These are phyloP conservation scores for Talaromyces sp. DNA, from an alignment of 2,329 filamentous ascomycete species.

Conservation along the genomic window DNA sequence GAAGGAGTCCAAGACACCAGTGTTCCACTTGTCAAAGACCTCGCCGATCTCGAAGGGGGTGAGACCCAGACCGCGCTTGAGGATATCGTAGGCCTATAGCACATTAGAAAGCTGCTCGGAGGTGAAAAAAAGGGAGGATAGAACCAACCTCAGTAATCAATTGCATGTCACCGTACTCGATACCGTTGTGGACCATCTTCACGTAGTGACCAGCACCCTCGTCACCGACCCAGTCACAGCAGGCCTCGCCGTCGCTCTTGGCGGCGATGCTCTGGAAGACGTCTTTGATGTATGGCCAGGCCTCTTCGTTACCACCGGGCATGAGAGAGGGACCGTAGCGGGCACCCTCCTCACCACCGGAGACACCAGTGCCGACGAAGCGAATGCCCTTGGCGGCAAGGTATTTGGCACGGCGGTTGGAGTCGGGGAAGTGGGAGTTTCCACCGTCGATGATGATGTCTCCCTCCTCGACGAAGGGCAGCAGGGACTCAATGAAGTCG, in stretches of 20 bases:
- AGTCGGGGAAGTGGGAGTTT: slow-evolving; percentile 99
- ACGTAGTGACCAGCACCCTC: slow-evolving; percentile 99
- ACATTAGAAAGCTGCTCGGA: not conserved
- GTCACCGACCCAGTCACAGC: slow-evolving; percentile 99
- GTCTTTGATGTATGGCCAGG: slow-evolving; percentile 98
- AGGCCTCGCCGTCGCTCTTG: slow-evolving; percentile 94
- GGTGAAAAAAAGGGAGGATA: not conserved
- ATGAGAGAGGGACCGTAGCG: slow-evolving; percentile 96
- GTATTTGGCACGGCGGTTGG: slow-evolving; percentile 94
- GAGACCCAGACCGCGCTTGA: slow-evolving; percentile 95
- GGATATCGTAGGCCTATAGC: slow-evolving; percentile 90
- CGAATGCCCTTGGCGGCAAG: slow-evolving; percentile 80
- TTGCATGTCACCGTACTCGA: slow-evolving; percentile 99
- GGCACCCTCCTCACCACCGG: slow-evolving; percentile 98
- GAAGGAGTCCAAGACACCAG: slow-evolving; percentile 97
- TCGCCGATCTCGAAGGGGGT: slow-evolving; percentile 92
- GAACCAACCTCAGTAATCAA: slow-evolving; percentile 87
- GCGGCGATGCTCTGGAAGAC: slow-evolving; percentile 97
- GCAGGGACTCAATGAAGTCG: slow-evolving; percentile 94
- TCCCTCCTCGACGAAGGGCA: slow-evolving; percentile 74
- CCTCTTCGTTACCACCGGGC: slow-evolving; percentile 97
- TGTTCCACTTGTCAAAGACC: slow-evolving; percentile 94
- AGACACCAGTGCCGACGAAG: slow-evolving; percentile 96
- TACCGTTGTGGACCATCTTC: slow-evolving; percentile 99
- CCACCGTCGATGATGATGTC: slow-evolving; percentile 98